Conservation (phyloP, 106 monocot genomes). For the Apostasia ramifera region DNA sequence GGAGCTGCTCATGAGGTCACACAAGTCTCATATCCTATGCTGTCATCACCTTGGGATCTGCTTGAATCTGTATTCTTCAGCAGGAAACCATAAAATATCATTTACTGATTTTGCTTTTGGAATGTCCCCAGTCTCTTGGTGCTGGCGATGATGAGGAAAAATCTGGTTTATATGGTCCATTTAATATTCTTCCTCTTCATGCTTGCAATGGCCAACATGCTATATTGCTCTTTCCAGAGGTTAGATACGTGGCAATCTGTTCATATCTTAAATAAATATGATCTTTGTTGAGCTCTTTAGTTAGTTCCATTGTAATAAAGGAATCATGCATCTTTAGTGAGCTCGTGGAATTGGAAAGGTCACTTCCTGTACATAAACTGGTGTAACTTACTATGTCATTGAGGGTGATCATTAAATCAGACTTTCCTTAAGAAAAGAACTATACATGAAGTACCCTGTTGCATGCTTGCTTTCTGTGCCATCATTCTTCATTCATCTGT, state of each 20-base stretch:
- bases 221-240: conserved; percentile 75
- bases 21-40: background rate
- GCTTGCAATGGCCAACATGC: conserved; percentile 33
- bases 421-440: no score
- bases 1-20: conserved; percentile 49
- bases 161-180: conserved; percentile 29
- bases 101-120: conserved; percentile 1
- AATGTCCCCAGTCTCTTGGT: conserved; percentile 16
- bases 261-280: no score
- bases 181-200: conserved; percentile 76
- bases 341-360: no score
- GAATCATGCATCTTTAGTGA: no score
- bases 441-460: no score
- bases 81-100: background rate
- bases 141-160: conserved; percentile 22
- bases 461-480: no score
- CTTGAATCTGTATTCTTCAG: background rate
- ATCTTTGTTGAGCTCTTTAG: no score
- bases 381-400: no score
- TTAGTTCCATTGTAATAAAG: no score
- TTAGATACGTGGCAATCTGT: conserved; percentile 3
- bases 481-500: no score
- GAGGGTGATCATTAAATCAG: no score
- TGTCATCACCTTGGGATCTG: conserved; percentile 3
- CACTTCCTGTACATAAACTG: no score